Evolutionary conservation across 371 early-diverging fungal species (phyloP).

Genomic region (Mucor piriformis): DNA sequence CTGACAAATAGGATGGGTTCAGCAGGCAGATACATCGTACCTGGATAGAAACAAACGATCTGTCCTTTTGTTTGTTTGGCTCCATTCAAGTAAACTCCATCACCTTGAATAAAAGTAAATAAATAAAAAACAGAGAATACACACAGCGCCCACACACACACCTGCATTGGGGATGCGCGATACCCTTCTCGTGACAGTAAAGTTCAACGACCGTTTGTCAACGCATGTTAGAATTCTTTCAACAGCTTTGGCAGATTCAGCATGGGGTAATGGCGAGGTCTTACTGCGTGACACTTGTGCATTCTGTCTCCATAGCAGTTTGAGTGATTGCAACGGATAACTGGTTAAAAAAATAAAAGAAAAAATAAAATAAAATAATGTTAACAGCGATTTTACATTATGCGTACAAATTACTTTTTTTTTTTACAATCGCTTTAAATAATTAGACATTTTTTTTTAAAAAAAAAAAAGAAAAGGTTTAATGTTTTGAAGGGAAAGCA

Average conservation of each 20-base stretch:
- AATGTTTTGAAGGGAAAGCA: background rate
- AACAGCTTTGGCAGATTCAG: slow-evolving; percentile 8
- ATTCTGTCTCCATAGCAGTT: background rate
- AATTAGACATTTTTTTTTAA: slow-evolving; percentile 13
- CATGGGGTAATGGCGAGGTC: background rate
- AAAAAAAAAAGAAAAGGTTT: slow-evolving; percentile 2
- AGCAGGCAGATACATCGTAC: slow-evolving; percentile 54
- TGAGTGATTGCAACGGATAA: slow-evolving; percentile 19
- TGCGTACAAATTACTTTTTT: too few relatives aligned
- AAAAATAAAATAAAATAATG: too few relatives aligned
- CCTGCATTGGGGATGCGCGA: slow-evolving; percentile 30
- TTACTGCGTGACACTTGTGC: background rate
- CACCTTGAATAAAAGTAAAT: slow-evolving; percentile 1
- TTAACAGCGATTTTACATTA: too few relatives aligned
- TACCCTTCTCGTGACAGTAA: slow-evolving; percentile 9
- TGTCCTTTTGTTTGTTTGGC: slow-evolving; percentile 17
- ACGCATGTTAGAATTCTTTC: slow-evolving; percentile 3
- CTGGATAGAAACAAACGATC: slow-evolving; percentile 43
- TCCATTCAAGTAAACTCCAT: slow-evolving; percentile 36
- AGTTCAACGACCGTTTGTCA: slow-evolving; percentile 3
- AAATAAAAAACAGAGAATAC: background rate
- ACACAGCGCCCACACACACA: background rate
- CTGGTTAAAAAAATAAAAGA: slow-evolving; percentile 2
- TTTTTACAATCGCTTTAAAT: slow-evolving; percentile 24
- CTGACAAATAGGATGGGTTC: slow-evolving; percentile 60